Evolutionary conservation across 805 yeast genomes (phyloP), one percentile per base, ranked within the genome.

Genomic region (Candida piceae): DNA sequence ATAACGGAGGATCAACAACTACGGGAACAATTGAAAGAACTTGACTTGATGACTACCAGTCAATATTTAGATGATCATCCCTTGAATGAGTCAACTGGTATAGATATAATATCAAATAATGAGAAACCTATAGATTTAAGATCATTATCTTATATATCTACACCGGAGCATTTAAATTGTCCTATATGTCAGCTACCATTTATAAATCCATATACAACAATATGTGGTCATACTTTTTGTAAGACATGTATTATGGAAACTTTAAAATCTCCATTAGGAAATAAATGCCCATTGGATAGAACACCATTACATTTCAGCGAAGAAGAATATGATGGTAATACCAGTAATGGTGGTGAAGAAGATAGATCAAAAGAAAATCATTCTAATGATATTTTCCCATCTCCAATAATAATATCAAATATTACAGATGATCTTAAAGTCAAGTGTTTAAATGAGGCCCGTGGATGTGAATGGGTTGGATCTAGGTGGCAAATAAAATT

Each of bases 141-240:
- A 16, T 18, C 52, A 3, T 29, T 61, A 12, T 37, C 34, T 3
- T 62, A 61, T 35, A 34, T 50, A 5, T 34, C 51, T 3, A 38
- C 50, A 4, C 43, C 55, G 2, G 64, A 60, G 16, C 66, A 63
- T 40, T 41, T 63, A 24, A 49, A 49, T 26, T 73, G 88, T 46
- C 85, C 87, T 4, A 74, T 80, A n/a, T 80, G 88, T 55, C 79
- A 75, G 41, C 70, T 71, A 27, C 83, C 84, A 5, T 73, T 80
- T 43, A 65, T 76, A 7, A 66, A 66, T 24, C 87, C 88, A 1
- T 62, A 70, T 43, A 72, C 80, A 5, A 81, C 87, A 1, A 54
- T 66, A 2, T 80, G 88, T 58, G 83, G 84, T 1, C 87, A 80
- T 50, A 76, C 83, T 0, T 80, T 80, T 47, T 80, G 88, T 55